Conservation (phyloP, 2,329 filamentous ascomycete species). For the Cyphellophora europaea region DNA sequence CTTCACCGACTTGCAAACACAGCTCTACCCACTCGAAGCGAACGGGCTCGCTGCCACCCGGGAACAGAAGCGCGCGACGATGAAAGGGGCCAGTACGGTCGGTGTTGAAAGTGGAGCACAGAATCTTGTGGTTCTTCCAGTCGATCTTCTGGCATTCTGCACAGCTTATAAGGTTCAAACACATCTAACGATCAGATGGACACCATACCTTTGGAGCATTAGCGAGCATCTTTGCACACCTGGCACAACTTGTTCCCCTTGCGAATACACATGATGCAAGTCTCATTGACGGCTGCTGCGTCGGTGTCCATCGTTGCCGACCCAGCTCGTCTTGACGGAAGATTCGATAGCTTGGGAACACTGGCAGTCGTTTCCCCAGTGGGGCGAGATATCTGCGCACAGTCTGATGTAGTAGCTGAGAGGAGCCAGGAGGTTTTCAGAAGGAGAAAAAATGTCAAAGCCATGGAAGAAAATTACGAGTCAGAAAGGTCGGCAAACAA, state of each 20-base stretch:
- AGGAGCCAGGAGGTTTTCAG: no score
- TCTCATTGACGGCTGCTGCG: no score
- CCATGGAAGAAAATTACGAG: no score
- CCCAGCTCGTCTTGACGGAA: no score
- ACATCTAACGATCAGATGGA: background rate
- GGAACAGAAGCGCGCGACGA: conserved; percentile 3
- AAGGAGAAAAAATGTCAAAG: no score
- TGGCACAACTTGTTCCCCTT: background rate
- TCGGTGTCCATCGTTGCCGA: no score
- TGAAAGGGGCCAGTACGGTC: background rate
- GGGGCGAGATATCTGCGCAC: no score
- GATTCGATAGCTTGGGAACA: no score
- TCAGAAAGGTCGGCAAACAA: no score
- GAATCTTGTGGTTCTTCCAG: conserved; percentile 5
- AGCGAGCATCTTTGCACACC: conserved; percentile 2
- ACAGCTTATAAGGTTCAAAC: background rate
- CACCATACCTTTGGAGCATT: conserved; percentile 2
- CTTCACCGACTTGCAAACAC: background rate
- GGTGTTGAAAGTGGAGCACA: conserved; percentile 3
- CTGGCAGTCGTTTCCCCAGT: no score
- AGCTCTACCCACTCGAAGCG: conserved; percentile 2
- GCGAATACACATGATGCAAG: conserved; percentile 6
- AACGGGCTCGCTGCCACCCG: background rate
- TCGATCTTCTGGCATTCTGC: conserved; percentile 4
- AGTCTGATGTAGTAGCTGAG: no score